Percentiles rank a stretch among this genome's conserved stretches.
phyloP scores from a whole-genome alignment of 495 filamentous ascomycete genomes.

The Annulohypoxylon nitens region DNA sequence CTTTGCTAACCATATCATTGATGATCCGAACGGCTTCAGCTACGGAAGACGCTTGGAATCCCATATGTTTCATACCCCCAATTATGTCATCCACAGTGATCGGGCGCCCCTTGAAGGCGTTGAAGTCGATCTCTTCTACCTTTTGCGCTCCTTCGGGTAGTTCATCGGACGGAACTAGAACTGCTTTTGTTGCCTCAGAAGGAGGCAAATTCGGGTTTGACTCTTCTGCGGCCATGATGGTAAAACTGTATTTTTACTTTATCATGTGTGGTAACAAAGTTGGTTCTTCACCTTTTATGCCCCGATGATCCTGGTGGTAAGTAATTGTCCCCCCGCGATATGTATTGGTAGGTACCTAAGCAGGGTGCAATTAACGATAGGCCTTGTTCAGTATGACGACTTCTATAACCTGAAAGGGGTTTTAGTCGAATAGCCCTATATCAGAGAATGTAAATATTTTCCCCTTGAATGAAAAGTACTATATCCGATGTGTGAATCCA shows the following conservation, averaged over 20 bases:
- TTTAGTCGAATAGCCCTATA: neutral
- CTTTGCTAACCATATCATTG: conserved; percentile 85
- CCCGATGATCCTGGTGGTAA: neutral
- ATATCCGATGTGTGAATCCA: neutral
- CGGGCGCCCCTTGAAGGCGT: conserved; percentile 75
- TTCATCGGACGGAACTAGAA: conserved; percentile 87
- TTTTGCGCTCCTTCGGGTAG: conserved; percentile 78
- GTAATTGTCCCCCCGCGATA: conserved; percentile 3
- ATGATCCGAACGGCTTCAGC: conserved; percentile 88
- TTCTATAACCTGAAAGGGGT: neutral
- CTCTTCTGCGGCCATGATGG: conserved; percentile 45
- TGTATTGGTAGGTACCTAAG: neutral
- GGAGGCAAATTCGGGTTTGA: conserved; percentile 63
- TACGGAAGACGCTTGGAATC: conserved; percentile 91
- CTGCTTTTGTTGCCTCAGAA: conserved; percentile 79
- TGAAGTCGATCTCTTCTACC: conserved; percentile 92
- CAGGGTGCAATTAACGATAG: neutral
- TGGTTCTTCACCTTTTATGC: neutral
- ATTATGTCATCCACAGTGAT: conserved; percentile 89
- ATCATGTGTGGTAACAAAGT: conserved; percentile 6
- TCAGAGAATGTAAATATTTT: neutral
- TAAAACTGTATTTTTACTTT: neutral
- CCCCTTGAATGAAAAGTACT: neutral
- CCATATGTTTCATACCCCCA: conserved; percentile 84
- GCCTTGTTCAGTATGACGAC: neutral